A percentile compares a stretch with the other conserved stretches of the same genome.
These are phyloP conservation scores for Arachnopeziza araneosa DNA, from an alignment of 2,329 filamentous ascomycete species.

Conservation along the genomic window DNA sequence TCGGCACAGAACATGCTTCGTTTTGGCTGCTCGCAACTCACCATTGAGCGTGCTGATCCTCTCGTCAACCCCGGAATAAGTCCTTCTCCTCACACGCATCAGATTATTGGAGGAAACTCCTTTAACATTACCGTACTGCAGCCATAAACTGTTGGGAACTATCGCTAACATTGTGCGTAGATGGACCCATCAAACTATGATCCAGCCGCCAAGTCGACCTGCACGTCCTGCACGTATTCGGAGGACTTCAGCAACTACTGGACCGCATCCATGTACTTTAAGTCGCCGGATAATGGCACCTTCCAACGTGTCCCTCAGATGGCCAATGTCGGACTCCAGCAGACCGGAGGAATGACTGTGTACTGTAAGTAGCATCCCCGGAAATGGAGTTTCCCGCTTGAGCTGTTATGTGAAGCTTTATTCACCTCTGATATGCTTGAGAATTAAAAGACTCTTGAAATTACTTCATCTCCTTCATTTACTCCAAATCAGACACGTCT, in stretches of 20 bases:
- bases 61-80: neutral
- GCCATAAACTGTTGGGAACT: neutral
- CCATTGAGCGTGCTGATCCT: neutral
- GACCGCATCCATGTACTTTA: slow-evolving; percentile 24
- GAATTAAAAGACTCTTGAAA: too few species aligned
- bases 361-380: too few species aligned
- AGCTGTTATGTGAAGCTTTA: too few species aligned
- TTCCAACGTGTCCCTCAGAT: slow-evolving; percentile 14
- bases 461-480: too few species aligned
- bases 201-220: neutral
- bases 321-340: slow-evolving; percentile 6
- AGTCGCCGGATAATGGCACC: slow-evolving; percentile 13
- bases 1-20: neutral
- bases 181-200: neutral
- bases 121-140: neutral
- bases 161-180: neutral
- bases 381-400: too few species aligned
- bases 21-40: neutral
- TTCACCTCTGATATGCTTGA: too few species aligned
- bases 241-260: slow-evolving; percentile 26
- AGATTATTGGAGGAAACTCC: slow-evolving; percentile 4
- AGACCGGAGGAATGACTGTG: slow-evolving; percentile 14
- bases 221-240: slow-evolving; percentile 17
- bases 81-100: slow-evolving; percentile 5
- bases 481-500: too few species aligned